A percentile compares a stretch with the other conserved stretches of the same genome.
phyloP scores from a whole-genome alignment of 345 rosid genomes.

The Citrus medica region DNA sequence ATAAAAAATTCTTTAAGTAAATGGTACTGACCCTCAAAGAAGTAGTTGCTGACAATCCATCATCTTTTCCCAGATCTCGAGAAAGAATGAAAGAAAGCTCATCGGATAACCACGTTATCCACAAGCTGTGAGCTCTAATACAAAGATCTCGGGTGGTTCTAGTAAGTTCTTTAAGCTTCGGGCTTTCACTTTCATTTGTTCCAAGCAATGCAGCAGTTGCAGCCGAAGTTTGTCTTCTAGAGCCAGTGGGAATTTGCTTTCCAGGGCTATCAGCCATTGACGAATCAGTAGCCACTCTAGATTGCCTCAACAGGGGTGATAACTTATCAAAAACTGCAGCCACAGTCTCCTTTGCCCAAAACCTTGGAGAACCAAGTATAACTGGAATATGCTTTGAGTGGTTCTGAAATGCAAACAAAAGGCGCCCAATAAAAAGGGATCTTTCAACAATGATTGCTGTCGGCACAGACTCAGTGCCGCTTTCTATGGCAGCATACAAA shows the following conservation, averaged over 20 bases:
- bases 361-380: constrained; percentile 89
- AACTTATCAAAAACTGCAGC: constrained; percentile 62
- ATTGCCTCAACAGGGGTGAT: constrained; percentile 61
- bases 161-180: constrained; percentile 64
- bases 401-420: constrained; percentile 77
- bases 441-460: constrained; percentile 72
- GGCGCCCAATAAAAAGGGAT: constrained; percentile 90
- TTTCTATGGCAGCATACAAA: constrained; percentile 51
- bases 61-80: constrained; percentile 67
- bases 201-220: constrained; percentile 85
- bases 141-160: constrained; percentile 60
- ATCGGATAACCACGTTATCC: constrained; percentile 88
- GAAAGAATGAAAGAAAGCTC: constrained; percentile 79
- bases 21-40: constrained; percentile 64
- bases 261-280: constrained; percentile 47
- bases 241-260: constrained; percentile 44
- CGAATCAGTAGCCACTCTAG: constrained; percentile 42
- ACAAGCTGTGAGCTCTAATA: constrained; percentile 82
- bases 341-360: constrained; percentile 72
- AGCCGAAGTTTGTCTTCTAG: constrained; percentile 66
- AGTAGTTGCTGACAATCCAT: constrained; percentile 71
- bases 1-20: not conserved
- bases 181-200: constrained; percentile 73
- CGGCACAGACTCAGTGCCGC: constrained; percentile 27
- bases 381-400: constrained; percentile 81